Percentiles rank a stretch among this genome's conserved stretches.
Conservation (phyloP, 768 basidiomycete genomes). For the Filobasidium wieringae region DNA sequence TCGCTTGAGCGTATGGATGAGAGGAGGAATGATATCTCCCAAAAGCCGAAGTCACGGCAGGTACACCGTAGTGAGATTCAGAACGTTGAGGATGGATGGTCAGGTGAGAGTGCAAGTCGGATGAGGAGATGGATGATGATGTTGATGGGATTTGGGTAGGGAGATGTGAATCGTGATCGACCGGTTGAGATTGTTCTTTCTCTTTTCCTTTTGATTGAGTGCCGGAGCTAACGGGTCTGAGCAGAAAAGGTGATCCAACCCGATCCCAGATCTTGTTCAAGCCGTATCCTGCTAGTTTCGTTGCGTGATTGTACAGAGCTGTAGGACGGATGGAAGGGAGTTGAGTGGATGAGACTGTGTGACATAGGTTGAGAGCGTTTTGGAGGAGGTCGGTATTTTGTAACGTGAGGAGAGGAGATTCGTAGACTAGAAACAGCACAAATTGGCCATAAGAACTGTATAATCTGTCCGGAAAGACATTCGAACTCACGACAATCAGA, state of each 20-base stretch:
- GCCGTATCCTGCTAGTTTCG: not conserved
- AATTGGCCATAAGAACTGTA: not conserved
- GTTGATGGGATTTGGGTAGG: not conserved
- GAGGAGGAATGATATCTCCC: not conserved
- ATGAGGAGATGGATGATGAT: too few species aligned
- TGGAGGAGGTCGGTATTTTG: conserved; percentile 3
- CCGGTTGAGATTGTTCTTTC: too few species aligned
- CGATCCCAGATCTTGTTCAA: not conserved
- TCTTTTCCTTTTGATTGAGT: too few species aligned
- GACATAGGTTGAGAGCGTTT: conserved; percentile 2
- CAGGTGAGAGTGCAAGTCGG: too few species aligned
- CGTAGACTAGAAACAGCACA: conserved; percentile 9
- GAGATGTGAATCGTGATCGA: too few species aligned
- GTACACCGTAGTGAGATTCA: not conserved
- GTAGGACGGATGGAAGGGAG: conserved; percentile 9
- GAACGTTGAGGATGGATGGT: too few species aligned
- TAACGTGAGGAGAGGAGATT: conserved; percentile 10
- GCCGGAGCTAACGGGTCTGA: not conserved
- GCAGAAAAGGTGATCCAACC: not conserved
- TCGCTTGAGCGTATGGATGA: not conserved
- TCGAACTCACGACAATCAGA: conserved; percentile 11
- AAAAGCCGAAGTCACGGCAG: not conserved
- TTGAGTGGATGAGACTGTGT: not conserved
- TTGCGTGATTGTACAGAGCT: conserved; percentile 1
- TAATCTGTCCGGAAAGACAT: not conserved